Evolutionary conservation across 176 grass and related monocot species (phyloP).

Genomic region (Eleusine indica): DNA sequence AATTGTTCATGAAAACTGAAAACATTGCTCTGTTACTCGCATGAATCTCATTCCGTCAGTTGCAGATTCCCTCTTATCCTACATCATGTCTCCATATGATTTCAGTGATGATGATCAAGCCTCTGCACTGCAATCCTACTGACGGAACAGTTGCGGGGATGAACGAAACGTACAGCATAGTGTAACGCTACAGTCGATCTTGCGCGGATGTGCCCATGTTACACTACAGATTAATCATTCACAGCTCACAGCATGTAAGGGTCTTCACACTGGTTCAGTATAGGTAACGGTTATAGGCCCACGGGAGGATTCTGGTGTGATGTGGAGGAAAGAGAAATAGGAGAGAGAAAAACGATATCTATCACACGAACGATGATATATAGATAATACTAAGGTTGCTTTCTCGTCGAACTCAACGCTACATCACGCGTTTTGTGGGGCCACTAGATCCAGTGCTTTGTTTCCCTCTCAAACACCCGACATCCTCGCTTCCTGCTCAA

Average conservation of each 20-base stretch:
- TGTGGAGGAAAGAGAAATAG: no score
- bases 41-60: neutral
- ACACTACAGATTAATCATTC: neutral
- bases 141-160: neutral
- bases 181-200: neutral
- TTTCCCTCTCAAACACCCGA: no score
- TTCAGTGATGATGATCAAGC: neutral
- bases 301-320: no score
- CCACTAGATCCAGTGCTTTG: no score
- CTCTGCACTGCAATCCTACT: neutral
- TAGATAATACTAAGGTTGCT: no score
- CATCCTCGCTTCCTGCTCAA: no score
- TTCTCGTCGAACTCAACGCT: no score
- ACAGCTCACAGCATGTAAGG: neutral
- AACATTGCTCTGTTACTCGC: neutral
- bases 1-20: neutral
- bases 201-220: neutral
- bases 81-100: neutral
- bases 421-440: no score
- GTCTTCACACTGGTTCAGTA: no score
- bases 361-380: no score
- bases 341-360: no score
- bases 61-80: neutral
- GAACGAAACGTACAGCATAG: neutral
- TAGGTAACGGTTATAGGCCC: no score